phyloP scores from a whole-genome alignment of 2,329 filamentous ascomycete genomes.

The Microcyclospora tardicrescens region DNA sequence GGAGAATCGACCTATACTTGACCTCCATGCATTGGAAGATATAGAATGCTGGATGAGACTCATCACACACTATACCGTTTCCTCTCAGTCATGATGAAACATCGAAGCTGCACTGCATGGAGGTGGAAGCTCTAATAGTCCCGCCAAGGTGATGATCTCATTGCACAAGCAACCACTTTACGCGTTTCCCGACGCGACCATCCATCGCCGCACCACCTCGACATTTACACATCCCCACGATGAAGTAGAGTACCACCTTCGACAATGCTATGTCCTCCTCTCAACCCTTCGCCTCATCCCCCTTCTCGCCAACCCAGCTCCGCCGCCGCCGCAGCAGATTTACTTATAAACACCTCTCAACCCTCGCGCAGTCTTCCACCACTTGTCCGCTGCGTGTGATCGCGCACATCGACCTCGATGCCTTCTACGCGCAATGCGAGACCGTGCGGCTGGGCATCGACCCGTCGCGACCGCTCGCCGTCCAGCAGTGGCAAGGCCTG shows the following conservation, averaged over 20 bases:
- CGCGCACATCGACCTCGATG: constrained; percentile 88
- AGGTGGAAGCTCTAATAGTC: neutral
- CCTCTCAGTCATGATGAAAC: neutral
- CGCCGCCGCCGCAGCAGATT: constrained; percentile 50
- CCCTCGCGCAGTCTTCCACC: constrained; percentile 57
- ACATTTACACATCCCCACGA: neutral
- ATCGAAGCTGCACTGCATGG: neutral
- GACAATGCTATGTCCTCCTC: constrained; percentile 12
- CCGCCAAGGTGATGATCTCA: neutral
- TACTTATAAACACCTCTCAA: constrained; percentile 69
- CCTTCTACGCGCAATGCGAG: constrained; percentile 91
- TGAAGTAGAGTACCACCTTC: neutral
- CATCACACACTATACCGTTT: neutral
- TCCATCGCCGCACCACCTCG: neutral
- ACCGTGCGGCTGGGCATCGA: constrained; percentile 69
- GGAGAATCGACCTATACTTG: neutral
- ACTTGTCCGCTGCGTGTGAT: constrained; percentile 73
- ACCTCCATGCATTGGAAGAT: neutral
- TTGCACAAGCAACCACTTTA: neutral
- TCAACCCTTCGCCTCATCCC: constrained; percentile 18
- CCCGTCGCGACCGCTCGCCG: constrained; percentile 69
- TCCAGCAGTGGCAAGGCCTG: constrained; percentile 89
- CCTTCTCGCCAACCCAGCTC: constrained; percentile 12
- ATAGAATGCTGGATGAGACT: neutral
- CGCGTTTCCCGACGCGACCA: neutral